Evolutionary conservation across 2,329 filamentous ascomycete species (phyloP).

Genomic region (Aureobasidium sp.): DNA sequence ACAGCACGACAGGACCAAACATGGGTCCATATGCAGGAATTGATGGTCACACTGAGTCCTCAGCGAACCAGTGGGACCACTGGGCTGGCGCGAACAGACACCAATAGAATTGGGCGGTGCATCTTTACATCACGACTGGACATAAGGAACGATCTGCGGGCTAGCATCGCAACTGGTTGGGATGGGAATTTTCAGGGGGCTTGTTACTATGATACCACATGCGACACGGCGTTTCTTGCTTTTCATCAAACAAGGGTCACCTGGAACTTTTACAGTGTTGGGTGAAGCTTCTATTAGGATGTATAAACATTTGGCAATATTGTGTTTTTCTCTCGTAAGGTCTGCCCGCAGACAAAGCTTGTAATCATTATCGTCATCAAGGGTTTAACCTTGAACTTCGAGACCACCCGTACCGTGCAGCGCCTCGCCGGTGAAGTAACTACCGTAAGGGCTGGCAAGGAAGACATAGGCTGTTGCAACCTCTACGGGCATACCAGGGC

Average conservation of each 20-base stretch:
- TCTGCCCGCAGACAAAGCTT: background rate
- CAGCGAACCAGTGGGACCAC: conserved; percentile 7
- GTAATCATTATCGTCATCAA: background rate
- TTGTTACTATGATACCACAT: conserved; percentile 9
- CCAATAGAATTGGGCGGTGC: conserved; percentile 4
- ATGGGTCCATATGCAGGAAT: background rate
- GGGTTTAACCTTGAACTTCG: conserved; percentile 21
- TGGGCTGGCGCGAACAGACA: conserved; percentile 15
- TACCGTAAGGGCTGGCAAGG: conserved; percentile 23
- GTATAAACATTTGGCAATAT: background rate
- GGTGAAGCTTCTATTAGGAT: background rate
- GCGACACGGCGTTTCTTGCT: conserved; percentile 1
- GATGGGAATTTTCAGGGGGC: background rate
- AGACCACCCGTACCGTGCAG: conserved; percentile 23
- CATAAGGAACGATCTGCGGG: background rate
- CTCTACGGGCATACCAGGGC: conserved; percentile 27
- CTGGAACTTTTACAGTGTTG: background rate
- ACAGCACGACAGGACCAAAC: background rate
- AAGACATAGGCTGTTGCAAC: conserved; percentile 25
- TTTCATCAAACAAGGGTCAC: background rate
- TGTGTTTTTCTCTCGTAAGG: background rate
- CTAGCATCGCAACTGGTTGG: background rate
- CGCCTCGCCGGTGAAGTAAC: conserved; percentile 23
- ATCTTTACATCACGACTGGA: background rate
- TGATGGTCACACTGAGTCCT: background rate